Percentiles rank a stretch among this genome's conserved stretches.
Conservation (phyloP, 768 basidiomycete genomes). For the Leccinellum rugosiceps region DNA sequence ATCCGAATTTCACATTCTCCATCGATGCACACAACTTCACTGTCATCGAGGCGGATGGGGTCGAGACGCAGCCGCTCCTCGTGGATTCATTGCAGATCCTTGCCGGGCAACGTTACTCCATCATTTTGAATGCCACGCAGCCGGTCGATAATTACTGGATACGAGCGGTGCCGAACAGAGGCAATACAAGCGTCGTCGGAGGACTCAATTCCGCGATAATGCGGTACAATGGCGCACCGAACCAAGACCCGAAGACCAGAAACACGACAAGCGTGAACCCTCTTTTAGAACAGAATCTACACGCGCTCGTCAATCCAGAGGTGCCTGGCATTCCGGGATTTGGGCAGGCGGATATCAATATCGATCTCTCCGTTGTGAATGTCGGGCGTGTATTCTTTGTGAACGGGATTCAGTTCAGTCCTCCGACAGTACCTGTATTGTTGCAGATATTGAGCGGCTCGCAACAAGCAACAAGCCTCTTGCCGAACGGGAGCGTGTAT, state of each 20-base stretch:
- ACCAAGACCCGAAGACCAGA: slow-evolving; percentile 37
- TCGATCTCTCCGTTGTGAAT: slow-evolving; percentile 21
- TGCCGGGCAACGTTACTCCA: slow-evolving; percentile 41
- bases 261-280: slow-evolving; percentile 23
- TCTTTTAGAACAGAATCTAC: slow-evolving; percentile 31
- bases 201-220: slow-evolving; percentile 56
- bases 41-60: slow-evolving; percentile 44
- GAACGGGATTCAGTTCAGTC: slow-evolving; percentile 13
- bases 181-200: slow-evolving; percentile 23
- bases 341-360: slow-evolving; percentile 41
- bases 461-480: slow-evolving; percentile 26
- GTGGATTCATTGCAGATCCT: slow-evolving; percentile 37
- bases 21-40: slow-evolving; percentile 45
- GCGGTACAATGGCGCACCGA: slow-evolving; percentile 43
- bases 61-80: slow-evolving; percentile 38
- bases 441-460: slow-evolving; percentile 44
- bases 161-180: slow-evolving; percentile 34
- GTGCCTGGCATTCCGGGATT: slow-evolving; percentile 38
- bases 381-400: slow-evolving; percentile 10
- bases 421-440: slow-evolving; percentile 39
- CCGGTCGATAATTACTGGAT: slow-evolving; percentile 54
- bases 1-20: slow-evolving; percentile 42
- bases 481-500: slow-evolving; percentile 25
- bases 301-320: slow-evolving; percentile 23
- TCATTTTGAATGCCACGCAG: slow-evolving; percentile 43